Conservation (phyloP, 306 rosid genomes). For the Begonia fuchsioides region DNA sequence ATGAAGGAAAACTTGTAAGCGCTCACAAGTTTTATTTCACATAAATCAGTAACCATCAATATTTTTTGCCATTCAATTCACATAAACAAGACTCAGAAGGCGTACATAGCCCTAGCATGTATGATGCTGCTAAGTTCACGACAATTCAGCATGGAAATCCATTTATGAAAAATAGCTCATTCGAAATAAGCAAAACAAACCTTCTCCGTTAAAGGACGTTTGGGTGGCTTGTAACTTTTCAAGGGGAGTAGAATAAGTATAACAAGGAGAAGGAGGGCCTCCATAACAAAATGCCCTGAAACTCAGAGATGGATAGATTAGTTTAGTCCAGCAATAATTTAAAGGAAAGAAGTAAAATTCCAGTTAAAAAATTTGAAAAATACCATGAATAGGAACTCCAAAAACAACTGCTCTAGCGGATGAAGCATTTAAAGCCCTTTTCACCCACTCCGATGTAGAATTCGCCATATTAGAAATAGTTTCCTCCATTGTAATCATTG, state of each 20-base stretch:
- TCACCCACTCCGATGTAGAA: slow-evolving; percentile 49
- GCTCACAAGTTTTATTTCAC: neutral
- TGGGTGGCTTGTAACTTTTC: slow-evolving; percentile 97
- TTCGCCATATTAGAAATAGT: slow-evolving; percentile 29
- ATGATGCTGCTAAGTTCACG: no score
- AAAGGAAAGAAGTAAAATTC: neutral
- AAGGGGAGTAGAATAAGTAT: slow-evolving; percentile 77
- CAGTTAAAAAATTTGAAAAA: slow-evolving; percentile 5
- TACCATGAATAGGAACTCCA: slow-evolving; percentile 81
- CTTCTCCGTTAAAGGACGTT: slow-evolving; percentile 75
- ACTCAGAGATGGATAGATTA: slow-evolving; percentile 6
- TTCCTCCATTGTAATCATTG: no score
- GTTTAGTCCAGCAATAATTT: no score
- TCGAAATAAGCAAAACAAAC: slow-evolving; percentile 12
- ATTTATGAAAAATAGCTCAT: no score
- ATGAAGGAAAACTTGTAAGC: slow-evolving; percentile 3
- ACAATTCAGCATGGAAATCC: no score
- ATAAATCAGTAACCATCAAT: no score
- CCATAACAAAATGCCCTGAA: slow-evolving; percentile 82
- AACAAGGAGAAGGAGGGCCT: slow-evolving; percentile 66
- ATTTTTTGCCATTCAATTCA: no score
- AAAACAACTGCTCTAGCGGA: slow-evolving; percentile 88
- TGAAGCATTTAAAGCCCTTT: slow-evolving; percentile 35
- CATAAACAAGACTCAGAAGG: no score
- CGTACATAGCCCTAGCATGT: no score